Conservation (phyloP, 1,284 basidiomycete species). For the Pseudomicrostroma phylloplanum region DNA sequence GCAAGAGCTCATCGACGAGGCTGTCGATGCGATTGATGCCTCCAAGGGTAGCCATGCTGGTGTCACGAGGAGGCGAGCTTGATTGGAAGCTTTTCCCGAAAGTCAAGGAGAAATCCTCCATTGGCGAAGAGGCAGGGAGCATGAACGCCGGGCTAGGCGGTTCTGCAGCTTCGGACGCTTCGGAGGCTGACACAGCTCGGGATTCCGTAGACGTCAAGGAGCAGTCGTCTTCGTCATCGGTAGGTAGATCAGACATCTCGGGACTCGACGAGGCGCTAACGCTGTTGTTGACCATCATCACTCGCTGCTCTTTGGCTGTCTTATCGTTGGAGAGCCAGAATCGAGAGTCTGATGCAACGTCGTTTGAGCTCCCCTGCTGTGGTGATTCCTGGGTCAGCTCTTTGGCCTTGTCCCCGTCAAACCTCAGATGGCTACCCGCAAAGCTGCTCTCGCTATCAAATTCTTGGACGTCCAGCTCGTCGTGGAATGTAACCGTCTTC, state of each 20-base stretch:
- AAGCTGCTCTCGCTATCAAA: constrained; percentile 45
- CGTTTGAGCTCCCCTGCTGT: neutral
- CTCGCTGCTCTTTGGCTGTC: neutral
- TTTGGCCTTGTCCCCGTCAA: neutral
- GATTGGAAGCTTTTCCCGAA: neutral
- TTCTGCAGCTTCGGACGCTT: constrained; percentile 3
- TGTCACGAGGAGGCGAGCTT: constrained; percentile 10
- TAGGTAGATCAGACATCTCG: neutral
- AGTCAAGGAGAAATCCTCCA: neutral
- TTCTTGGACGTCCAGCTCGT: constrained; percentile 79
- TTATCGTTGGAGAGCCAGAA: neutral
- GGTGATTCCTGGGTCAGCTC: neutral
- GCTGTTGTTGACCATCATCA: neutral
- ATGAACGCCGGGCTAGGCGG: neutral
- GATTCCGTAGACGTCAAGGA: constrained; percentile 10
- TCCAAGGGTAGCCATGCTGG: constrained; percentile 18
- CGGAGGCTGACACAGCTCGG: neutral
- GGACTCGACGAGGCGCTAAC: neutral
- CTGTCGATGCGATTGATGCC: constrained; percentile 39
- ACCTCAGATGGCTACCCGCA: constrained; percentile 25
- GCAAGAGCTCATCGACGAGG: constrained; percentile 44
- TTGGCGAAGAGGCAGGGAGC: neutral
- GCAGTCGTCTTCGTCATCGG: constrained; percentile 12
- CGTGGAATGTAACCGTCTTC: constrained; percentile 75
- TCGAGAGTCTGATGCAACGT: neutral